These are phyloP conservation scores for Serpula lacrymans DNA, from an alignment of 768 basidiomycete genomes.

Conservation along the genomic window DNA sequence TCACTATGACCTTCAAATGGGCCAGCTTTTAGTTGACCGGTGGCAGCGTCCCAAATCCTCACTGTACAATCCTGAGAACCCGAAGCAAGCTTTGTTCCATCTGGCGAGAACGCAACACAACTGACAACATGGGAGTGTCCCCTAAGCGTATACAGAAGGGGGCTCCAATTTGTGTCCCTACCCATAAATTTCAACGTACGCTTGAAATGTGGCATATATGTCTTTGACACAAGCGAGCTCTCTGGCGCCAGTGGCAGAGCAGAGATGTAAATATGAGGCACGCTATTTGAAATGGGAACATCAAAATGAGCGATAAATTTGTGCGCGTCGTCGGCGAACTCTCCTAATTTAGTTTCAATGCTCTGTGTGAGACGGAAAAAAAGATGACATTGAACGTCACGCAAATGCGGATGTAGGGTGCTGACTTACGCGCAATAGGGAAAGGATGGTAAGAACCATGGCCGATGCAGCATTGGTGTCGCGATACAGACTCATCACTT, in stretches of 20 bases:
- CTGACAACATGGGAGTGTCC: background rate
- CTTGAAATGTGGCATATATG: too few species aligned
- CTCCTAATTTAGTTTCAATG: too few species aligned
- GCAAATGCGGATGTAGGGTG: too few species aligned
- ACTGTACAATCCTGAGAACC: constrained; percentile 5
- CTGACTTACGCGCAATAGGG: too few species aligned
- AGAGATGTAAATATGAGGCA: constrained; percentile 24
- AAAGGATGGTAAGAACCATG: too few species aligned
- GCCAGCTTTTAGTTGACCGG: constrained; percentile 1
- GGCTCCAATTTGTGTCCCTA: too few species aligned
- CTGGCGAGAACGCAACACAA: constrained; percentile 5
- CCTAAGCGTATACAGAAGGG: too few species aligned
- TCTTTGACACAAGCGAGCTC: constrained; percentile 27
- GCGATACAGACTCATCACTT: too few species aligned
- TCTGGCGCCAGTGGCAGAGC: constrained; percentile 20
- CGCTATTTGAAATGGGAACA: constrained; percentile 11
- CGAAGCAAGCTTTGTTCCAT: constrained; percentile 11
- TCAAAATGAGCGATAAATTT: constrained; percentile 13
- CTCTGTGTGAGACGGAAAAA: too few species aligned
- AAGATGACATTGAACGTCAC: too few species aligned
- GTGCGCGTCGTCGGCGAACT: constrained; percentile 7
- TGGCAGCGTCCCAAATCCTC: constrained; percentile 1
- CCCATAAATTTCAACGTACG: too few species aligned
- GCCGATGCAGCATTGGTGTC: too few species aligned
- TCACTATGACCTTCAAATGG: constrained; percentile 4